Conservation (phyloP, 768 basidiomycete genomes). For the Rhizopogon vesiculosus region DNA sequence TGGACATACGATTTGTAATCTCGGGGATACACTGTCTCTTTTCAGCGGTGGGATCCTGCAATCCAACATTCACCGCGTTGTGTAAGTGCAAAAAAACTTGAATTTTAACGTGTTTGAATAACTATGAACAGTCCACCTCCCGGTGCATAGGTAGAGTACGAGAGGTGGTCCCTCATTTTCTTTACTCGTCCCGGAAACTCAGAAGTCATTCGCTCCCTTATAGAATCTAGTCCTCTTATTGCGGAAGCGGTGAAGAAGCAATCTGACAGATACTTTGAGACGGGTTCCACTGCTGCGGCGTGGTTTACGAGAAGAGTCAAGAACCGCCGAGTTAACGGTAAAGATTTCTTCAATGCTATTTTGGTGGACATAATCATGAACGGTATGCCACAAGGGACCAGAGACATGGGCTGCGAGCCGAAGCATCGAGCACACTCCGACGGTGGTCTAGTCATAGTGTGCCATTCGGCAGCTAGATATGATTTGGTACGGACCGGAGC, state of each 20-base stretch:
- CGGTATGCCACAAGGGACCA: conserved; percentile 16
- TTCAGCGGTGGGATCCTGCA: conserved; percentile 52
- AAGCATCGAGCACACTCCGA: conserved; percentile 12
- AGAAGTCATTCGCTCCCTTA: conserved; percentile 44
- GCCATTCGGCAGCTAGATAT: too few species aligned
- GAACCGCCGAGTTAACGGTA: conserved; percentile 35
- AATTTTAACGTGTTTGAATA: background rate
- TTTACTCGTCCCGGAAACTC: conserved; percentile 61
- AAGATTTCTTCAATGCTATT: background rate
- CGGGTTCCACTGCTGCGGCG: conserved; percentile 30
- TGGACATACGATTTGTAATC: conserved; percentile 54
- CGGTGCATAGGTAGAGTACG: conserved; percentile 43
- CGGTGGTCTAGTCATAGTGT: too few species aligned
- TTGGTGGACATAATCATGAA: background rate
- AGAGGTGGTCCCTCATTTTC: conserved; percentile 65
- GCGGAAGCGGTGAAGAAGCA: conserved; percentile 33
- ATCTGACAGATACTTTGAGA: conserved; percentile 33
- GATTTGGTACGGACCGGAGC: too few species aligned
- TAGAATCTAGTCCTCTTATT: conserved; percentile 46
- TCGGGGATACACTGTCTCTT: conserved; percentile 57
- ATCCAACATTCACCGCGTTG: conserved; percentile 61
- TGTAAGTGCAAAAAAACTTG: conserved; percentile 12
- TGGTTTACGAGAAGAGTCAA: conserved; percentile 39
- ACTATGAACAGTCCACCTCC: conserved; percentile 40
- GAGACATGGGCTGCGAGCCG: conserved; percentile 26